These are phyloP conservation scores for Corymbia maculata DNA, from an alignment of 345 rosid species.

Conservation along the genomic window DNA sequence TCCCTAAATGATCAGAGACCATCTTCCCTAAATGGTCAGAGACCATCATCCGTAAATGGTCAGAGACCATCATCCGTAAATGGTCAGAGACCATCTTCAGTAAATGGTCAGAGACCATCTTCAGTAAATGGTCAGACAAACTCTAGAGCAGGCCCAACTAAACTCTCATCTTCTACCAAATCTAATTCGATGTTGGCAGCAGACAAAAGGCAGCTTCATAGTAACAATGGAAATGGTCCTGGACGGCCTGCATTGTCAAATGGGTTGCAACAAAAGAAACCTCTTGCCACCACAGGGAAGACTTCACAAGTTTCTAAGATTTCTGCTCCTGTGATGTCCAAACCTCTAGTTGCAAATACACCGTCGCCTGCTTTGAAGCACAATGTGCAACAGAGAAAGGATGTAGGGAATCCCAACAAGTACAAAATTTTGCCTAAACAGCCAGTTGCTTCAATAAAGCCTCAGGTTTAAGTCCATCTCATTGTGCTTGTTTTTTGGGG, in stretches of 20 bases:
- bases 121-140: slow-evolving; percentile 19
- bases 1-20: slow-evolving; percentile 28
- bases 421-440: slow-evolving; percentile 31
- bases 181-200: slow-evolving; percentile 16
- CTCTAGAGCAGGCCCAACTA: slow-evolving; percentile 25
- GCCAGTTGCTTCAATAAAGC: slow-evolving; percentile 24
- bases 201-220: slow-evolving; percentile 41
- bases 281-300: slow-evolving; percentile 24
- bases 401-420: slow-evolving; percentile 22
- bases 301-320: slow-evolving; percentile 25
- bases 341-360: slow-evolving; percentile 35
- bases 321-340: slow-evolving; percentile 17
- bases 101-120: slow-evolving; percentile 15
- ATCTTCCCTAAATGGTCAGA: background rate
- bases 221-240: slow-evolving; percentile 37
- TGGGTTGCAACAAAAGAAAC: slow-evolving; percentile 26
- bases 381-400: slow-evolving; percentile 38
- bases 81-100: background rate
- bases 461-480: slow-evolving; percentile 26
- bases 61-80: background rate
- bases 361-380: slow-evolving; percentile 34
- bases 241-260: slow-evolving; percentile 41
- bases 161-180: slow-evolving; percentile 24
- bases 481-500: background rate
- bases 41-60: fast-evolving